phyloP scores from a whole-genome alignment of 2,329 filamentous ascomycete species.

The Colletotrichum melonis region DNA sequence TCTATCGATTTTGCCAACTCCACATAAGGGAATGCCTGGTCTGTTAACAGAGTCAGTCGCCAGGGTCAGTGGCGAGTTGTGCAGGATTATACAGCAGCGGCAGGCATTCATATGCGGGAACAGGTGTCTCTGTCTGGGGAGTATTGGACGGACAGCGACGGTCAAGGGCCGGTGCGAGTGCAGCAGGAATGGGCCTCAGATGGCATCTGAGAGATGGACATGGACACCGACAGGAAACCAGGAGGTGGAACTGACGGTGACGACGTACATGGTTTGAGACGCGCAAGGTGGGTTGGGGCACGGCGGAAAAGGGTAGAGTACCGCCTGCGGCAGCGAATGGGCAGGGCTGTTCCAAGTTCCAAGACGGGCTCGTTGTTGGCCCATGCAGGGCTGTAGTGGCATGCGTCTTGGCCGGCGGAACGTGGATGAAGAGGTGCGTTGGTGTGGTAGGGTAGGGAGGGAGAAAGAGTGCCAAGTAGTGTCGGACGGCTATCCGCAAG shows the following conservation, averaged over 20 bases:
- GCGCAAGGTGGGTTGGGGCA: slow-evolving; percentile 34
- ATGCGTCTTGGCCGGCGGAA: slow-evolving; percentile 33
- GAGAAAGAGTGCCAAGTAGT: slow-evolving; percentile 20
- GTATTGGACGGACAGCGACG: slow-evolving; percentile 10
- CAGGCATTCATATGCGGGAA: slow-evolving; percentile 19
- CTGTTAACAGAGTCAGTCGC: slow-evolving; percentile 27
- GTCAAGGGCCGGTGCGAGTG: not conserved
- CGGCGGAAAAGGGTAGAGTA: slow-evolving; percentile 33
- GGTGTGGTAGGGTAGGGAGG: slow-evolving; percentile 12
- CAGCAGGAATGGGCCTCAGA: slow-evolving; percentile 27
- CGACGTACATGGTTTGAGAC: slow-evolving; percentile 36
- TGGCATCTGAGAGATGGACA: slow-evolving; percentile 30
- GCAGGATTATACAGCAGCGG: slow-evolving; percentile 14
- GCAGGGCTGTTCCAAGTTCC: slow-evolving; percentile 35
- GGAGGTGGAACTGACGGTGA: slow-evolving; percentile 36
- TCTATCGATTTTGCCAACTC: slow-evolving; percentile 28
- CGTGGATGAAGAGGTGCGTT: slow-evolving; percentile 8
- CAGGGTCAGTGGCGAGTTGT: slow-evolving; percentile 31
- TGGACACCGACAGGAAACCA: slow-evolving; percentile 29
- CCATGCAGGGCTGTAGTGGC: slow-evolving; percentile 35
- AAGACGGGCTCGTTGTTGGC: slow-evolving; percentile 29
- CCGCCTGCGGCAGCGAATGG: slow-evolving; percentile 33
- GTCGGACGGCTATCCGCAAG: slow-evolving; percentile 33
- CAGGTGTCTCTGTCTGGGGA: slow-evolving; percentile 24
- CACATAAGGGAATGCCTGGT: slow-evolving; percentile 29